Conservation (phyloP, 352 stramenopile species). For the Albugo candida region DNA sequence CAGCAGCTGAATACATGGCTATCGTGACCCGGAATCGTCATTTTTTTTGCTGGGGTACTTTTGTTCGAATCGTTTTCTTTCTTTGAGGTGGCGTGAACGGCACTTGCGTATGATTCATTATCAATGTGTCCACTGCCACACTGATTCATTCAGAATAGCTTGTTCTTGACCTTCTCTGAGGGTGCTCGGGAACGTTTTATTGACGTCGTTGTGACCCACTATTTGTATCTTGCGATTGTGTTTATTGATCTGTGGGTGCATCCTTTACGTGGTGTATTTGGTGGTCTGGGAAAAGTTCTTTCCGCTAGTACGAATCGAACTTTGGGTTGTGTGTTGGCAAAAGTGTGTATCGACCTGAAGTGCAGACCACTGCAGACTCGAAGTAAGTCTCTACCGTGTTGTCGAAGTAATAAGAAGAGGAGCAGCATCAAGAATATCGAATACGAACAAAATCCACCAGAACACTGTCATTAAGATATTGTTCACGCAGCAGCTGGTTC, state of each 20-base stretch:
- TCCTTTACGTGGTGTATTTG: not conserved
- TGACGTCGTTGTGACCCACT: too few species aligned
- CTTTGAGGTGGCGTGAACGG: too few species aligned
- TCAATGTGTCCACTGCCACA: too few species aligned
- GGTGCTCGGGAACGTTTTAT: too few species aligned
- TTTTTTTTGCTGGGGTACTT: too few species aligned
- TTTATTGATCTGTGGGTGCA: slow-evolving; percentile 11
- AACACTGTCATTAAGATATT: slow-evolving; percentile 83
- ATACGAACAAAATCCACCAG: slow-evolving; percentile 80
- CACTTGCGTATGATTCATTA: too few species aligned
- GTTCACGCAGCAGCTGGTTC: slow-evolving; percentile 78
- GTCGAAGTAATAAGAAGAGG: slow-evolving; percentile 60
- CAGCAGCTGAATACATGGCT: too few species aligned
- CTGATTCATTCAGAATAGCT: too few species aligned
- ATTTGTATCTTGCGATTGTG: not conserved
- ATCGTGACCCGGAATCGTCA: slow-evolving; percentile 1
- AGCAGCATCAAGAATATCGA: slow-evolving; percentile 84
- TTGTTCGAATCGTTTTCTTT: too few species aligned
- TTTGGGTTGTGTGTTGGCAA: not conserved
- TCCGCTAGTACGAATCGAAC: too few species aligned
- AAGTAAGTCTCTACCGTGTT: slow-evolving; percentile 1
- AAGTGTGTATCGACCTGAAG: slow-evolving; percentile 21
- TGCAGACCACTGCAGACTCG: slow-evolving; percentile 24
- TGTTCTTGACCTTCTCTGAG: not conserved
- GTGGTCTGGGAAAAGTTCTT: too few species aligned